Evolutionary conservation across 148 eudicot genomes (phyloP).

Genomic region (Amaranthus cruentus): DNA sequence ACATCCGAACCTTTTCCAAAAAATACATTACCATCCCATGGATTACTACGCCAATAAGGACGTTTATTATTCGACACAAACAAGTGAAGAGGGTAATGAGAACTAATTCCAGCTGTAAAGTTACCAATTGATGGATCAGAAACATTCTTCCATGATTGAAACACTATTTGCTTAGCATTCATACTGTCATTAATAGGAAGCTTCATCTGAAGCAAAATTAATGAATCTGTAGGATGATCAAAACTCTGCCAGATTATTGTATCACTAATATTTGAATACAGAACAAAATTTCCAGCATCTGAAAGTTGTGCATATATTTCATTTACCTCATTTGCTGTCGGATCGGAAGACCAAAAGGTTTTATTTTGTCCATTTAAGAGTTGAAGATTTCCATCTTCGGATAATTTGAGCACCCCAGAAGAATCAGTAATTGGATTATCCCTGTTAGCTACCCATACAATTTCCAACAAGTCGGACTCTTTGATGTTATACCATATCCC

Average conservation of each 20-base stretch:
- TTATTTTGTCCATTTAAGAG: slow-evolving; percentile 25
- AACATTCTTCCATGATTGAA: slow-evolving; percentile 39
- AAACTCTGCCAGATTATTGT: slow-evolving; percentile 33
- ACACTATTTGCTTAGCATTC: background rate
- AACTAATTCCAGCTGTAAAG: slow-evolving; percentile 23
- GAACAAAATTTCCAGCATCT: slow-evolving; percentile 39
- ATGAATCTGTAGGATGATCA: slow-evolving; percentile 28
- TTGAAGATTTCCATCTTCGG: slow-evolving; percentile 31
- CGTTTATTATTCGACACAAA: slow-evolving; percentile 32
- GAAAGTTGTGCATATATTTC: slow-evolving; percentile 23
- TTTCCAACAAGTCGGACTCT: slow-evolving; percentile 10
- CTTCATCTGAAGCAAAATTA: slow-evolving; percentile 23
- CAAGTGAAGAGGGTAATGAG: slow-evolving; percentile 18
- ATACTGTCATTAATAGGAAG: slow-evolving; percentile 3
- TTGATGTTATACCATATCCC: slow-evolving; percentile 34
- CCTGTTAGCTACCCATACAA: slow-evolving; percentile 52
- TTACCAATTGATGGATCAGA: slow-evolving; percentile 42
- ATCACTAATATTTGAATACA: slow-evolving; percentile 2
- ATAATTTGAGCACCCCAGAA: slow-evolving; percentile 29
- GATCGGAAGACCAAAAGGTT: slow-evolving; percentile 39
- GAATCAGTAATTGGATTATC: slow-evolving; percentile 32
- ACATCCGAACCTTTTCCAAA: slow-evolving; percentile 15
- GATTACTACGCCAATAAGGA: slow-evolving; percentile 41
- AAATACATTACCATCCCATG: slow-evolving; percentile 34
- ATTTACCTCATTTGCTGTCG: background rate